Evolutionary conservation across 495 filamentous ascomycete species (phyloP).

Genomic region (Aspergillus leporis): DNA sequence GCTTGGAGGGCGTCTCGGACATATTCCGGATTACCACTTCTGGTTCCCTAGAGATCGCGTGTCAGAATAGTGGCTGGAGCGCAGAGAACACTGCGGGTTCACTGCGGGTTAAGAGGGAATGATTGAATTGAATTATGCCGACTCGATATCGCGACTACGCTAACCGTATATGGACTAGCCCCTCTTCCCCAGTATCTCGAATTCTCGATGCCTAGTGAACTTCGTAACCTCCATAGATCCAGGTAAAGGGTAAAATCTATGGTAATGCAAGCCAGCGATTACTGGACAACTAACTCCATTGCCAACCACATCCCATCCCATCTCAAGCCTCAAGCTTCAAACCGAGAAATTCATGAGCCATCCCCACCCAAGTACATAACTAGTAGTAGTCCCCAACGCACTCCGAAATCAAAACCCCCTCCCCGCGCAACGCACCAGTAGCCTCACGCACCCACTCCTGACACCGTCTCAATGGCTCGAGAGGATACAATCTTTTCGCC

Average conservation of each 20-base stretch:
- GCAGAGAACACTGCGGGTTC: not conserved
- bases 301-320: too few species aligned
- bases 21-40: slow-evolving; percentile 12
- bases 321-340: too few species aligned
- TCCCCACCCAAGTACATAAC: too few species aligned
- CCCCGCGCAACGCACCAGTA: slow-evolving; percentile 12
- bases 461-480: slow-evolving; percentile 21
- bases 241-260: too few species aligned
- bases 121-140: slow-evolving; percentile 2
- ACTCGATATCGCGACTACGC: not conserved
- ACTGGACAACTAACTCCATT: too few species aligned
- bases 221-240: not conserved
- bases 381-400: slow-evolving; percentile 10
- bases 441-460: slow-evolving; percentile 26
- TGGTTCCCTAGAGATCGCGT: not conserved
- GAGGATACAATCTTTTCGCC: slow-evolving; percentile 18
- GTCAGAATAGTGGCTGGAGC: not conserved
- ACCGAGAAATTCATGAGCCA: too few species aligned
- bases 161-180: slow-evolving; percentile 1
- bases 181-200: not conserved
- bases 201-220: not conserved
- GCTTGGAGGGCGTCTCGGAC: slow-evolving; percentile 8
- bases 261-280: too few species aligned
- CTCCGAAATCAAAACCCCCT: slow-evolving; percentile 3
- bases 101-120: not conserved